phyloP scores from a whole-genome alignment of 768 basidiomycete genomes.

The Hysterangium stoloniferum region DNA sequence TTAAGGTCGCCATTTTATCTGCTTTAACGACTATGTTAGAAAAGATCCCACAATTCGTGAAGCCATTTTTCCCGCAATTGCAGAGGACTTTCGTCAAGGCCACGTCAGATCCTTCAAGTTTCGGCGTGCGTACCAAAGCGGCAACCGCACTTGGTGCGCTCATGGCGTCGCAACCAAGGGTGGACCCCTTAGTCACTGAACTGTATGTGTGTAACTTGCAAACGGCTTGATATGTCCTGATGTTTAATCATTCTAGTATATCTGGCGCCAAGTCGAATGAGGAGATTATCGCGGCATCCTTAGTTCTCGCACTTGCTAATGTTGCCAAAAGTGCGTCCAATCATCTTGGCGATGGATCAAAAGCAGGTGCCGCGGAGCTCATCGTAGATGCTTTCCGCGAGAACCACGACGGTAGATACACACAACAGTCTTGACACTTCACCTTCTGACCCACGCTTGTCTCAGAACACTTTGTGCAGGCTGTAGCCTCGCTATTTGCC shows the following conservation, averaged over 20 bases:
- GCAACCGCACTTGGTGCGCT: conserved; percentile 80
- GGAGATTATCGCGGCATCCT: conserved; percentile 61
- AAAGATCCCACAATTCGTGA: conserved; percentile 81
- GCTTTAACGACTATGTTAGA: conserved; percentile 82
- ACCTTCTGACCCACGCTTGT: not conserved
- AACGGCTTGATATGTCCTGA: conserved; percentile 15
- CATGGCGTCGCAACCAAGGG: conserved; percentile 85
- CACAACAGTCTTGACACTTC: conserved; percentile 12
- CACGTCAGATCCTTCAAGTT: conserved; percentile 68
- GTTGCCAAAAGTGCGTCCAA: conserved; percentile 63
- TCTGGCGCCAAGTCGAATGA: conserved; percentile 54
- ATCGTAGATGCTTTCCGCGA: conserved; percentile 74
- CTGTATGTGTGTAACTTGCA: conserved; percentile 31
- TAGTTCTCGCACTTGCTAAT: conserved; percentile 67
- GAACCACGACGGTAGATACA: conserved; percentile 47
- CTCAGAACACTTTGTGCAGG: conserved; percentile 61
- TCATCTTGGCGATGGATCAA: conserved; percentile 71
- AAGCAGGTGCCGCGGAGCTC: conserved; percentile 66
- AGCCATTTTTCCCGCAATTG: conserved; percentile 97
- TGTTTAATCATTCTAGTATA: conserved; percentile 22
- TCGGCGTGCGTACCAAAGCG: conserved; percentile 72
- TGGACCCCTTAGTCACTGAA: conserved; percentile 93
- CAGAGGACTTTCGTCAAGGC: conserved; percentile 97
- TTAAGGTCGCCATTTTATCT: conserved; percentile 85
- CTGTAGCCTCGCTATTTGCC: conserved; percentile 54